Evolutionary conservation across 495 filamentous ascomycete genomes (phyloP).

Genomic region (Podospora tetraspora): DNA sequence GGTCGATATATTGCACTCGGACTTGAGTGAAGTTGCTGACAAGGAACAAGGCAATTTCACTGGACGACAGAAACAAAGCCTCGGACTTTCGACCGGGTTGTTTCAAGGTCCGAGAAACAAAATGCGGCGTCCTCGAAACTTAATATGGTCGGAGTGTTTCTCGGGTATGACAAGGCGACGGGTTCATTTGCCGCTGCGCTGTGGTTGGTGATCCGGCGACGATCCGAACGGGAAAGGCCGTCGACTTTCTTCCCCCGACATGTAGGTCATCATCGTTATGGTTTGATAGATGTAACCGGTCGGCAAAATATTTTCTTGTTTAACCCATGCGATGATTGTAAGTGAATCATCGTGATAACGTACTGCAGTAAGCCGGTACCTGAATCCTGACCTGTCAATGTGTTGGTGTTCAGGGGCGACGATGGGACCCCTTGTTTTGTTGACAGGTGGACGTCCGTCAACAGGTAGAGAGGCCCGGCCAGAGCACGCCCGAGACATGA

Average conservation of each 20-base stretch:
- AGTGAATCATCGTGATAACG: neutral
- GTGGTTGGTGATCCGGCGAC: neutral
- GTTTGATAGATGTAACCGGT: neutral
- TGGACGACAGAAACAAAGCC: neutral
- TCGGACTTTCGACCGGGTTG: neutral
- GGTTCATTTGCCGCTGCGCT: neutral
- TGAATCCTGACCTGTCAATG: neutral
- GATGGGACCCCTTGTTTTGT: too few relatives aligned
- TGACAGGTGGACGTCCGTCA: too few relatives aligned
- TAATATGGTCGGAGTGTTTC: neutral
- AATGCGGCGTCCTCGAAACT: neutral
- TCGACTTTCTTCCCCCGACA: neutral
- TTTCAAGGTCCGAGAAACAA: neutral
- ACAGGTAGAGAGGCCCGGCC: too few relatives aligned
- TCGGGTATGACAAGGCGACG: neutral
- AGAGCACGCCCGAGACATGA: neutral
- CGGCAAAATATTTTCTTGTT: neutral
- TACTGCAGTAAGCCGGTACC: neutral
- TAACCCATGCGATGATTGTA: neutral
- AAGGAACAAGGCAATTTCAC: neutral
- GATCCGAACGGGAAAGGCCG: neutral
- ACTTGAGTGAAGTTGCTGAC: neutral
- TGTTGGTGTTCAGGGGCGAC: neutral
- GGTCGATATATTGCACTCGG: neutral
- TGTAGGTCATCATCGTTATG: neutral